These are phyloP conservation scores for Trichoderma parareesei DNA, from an alignment of 495 filamentous ascomycete species.

Conservation along the genomic window DNA sequence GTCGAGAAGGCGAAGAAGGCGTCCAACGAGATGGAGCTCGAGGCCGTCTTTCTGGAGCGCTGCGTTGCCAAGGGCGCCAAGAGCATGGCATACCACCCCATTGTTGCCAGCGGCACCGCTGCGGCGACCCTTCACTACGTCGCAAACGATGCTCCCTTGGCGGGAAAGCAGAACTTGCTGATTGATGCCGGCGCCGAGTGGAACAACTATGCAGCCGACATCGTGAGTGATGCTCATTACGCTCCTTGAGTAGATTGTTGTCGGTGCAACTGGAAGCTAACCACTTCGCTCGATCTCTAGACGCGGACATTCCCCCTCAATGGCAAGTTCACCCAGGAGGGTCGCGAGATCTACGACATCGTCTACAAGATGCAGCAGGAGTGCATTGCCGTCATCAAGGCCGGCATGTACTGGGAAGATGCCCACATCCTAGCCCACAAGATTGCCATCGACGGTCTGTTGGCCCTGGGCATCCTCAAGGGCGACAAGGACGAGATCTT, in stretches of 20 bases:
- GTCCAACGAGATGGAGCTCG: conserved; percentile 73
- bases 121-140: conserved; percentile 86
- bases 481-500: conserved; percentile 64
- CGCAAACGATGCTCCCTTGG: conserved; percentile 60
- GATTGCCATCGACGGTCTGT: conserved; percentile 71
- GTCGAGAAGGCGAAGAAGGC: conserved; percentile 56
- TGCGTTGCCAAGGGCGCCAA: conserved; percentile 67
- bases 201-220: conserved; percentile 73
- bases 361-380: conserved; percentile 78
- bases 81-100: conserved; percentile 77
- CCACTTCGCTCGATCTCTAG: conserved; percentile 15
- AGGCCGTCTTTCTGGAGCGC: conserved; percentile 65
- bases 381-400: conserved; percentile 65
- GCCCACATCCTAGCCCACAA: conserved; percentile 72
- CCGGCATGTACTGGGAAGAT: conserved; percentile 75
- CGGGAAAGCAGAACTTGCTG: conserved; percentile 63
- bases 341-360: conserved; percentile 72
- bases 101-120: conserved; percentile 67
- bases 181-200: conserved; percentile 82
- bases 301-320: conserved; percentile 82
- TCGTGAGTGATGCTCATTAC: conserved; percentile 31
- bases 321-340: conserved; percentile 66
- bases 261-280: too few relatives aligned
- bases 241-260: too few relatives aligned
- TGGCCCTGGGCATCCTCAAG: conserved; percentile 66